These are phyloP conservation scores for Xylariaceae sp. DNA, from an alignment of 2,329 filamentous ascomycete genomes.

Conservation along the genomic window DNA sequence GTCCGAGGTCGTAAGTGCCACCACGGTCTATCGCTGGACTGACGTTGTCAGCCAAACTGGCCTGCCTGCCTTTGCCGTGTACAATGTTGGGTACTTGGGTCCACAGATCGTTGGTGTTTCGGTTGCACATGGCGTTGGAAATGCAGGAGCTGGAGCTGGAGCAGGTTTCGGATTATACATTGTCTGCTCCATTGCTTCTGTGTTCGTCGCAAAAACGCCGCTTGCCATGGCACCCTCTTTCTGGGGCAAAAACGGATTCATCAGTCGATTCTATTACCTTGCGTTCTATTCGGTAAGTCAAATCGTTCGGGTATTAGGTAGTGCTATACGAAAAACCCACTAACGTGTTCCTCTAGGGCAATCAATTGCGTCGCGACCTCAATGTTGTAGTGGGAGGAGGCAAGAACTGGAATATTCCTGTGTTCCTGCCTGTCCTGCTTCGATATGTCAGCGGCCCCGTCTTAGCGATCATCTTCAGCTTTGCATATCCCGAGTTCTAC, in stretches of 20 bases:
- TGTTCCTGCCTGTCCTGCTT: constrained; percentile 45
- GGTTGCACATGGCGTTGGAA: constrained; percentile 40
- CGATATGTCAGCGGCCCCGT: constrained; percentile 47
- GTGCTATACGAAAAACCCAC: too few relatives aligned
- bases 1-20: constrained; percentile 47
- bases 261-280: constrained; percentile 47
- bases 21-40: constrained; percentile 48
- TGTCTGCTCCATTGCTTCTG: constrained; percentile 33
- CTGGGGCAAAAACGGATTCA: constrained; percentile 34
- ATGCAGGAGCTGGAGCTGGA: constrained; percentile 42
- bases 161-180: constrained; percentile 51
- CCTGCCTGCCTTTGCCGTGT: constrained; percentile 36
- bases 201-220: constrained; percentile 39
- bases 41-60: constrained; percentile 42
- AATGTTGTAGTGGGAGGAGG: constrained; percentile 49
- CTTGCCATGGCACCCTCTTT: constrained; percentile 35
- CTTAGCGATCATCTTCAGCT: constrained; percentile 47
- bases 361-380: constrained; percentile 51
- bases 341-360: constrained; percentile 36
- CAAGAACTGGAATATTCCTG: constrained; percentile 53
- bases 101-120: constrained; percentile 48
- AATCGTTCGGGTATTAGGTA: too few relatives aligned
- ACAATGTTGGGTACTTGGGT: constrained; percentile 49
- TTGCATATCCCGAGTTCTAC: constrained; percentile 48
- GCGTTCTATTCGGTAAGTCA: constrained; percentile 52